Evolutionary conservation across 2,329 filamentous ascomycete genomes (phyloP).

Genomic region (Hymenoscyphus albidus): DNA sequence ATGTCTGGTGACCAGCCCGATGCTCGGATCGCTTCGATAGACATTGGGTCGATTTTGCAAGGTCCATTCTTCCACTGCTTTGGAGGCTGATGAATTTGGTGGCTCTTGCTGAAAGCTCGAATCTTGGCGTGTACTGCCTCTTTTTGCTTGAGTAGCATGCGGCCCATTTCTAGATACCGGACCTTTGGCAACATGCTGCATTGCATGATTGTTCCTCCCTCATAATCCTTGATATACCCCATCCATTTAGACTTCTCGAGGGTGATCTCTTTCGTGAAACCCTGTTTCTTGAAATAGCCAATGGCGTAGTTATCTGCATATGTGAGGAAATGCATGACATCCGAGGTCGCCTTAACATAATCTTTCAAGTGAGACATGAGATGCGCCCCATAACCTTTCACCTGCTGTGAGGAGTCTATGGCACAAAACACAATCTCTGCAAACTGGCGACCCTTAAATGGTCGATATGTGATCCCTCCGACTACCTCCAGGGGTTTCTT

Average conservation of each 20-base stretch:
- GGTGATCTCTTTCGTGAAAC: conserved; percentile 97
- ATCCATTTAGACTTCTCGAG: conserved; percentile 90
- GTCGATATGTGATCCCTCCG: conserved; percentile 92
- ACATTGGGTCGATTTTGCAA: conserved; percentile 75
- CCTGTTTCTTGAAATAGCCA: conserved; percentile 98
- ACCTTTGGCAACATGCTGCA: conserved; percentile 95
- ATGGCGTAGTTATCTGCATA: conserved; percentile 99
- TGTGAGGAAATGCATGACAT: conserved; percentile 97
- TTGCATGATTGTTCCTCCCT: conserved; percentile 98
- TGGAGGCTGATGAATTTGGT: conserved; percentile 81
- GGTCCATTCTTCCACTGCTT: conserved; percentile 78
- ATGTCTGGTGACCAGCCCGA: conserved; percentile 97
- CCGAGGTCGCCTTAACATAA: conserved; percentile 94
- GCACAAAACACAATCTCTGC: conserved; percentile 99
- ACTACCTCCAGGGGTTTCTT: conserved; percentile 96
- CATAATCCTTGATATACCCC: conserved; percentile 99
- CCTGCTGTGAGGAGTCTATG: conserved; percentile 95
- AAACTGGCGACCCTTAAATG: conserved; percentile 87
- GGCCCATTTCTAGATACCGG: conserved; percentile 85
- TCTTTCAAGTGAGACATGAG: conserved; percentile 98
- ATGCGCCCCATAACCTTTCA: conserved; percentile 97
- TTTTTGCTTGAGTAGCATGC: conserved; percentile 96
- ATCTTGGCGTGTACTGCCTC: conserved; percentile 95
- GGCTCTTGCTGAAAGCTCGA: conserved; percentile 80
- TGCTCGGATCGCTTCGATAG: conserved; percentile 81